Evolutionary conservation across 2,329 filamentous ascomycete genomes (phyloP).

Genomic region (Pseudocercospora crystallina): DNA sequence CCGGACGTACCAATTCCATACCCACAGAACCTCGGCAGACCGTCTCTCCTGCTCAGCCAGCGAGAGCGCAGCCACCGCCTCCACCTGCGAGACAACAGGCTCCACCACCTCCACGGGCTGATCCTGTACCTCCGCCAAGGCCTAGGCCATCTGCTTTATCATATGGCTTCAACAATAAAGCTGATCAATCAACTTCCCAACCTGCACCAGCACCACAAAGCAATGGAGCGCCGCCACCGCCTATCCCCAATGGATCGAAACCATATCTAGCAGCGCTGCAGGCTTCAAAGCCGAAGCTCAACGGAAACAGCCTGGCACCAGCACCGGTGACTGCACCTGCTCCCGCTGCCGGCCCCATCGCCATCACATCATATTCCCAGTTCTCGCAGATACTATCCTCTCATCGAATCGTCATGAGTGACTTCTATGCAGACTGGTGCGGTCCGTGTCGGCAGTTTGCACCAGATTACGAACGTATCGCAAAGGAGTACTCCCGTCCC

Average conservation of each 20-base stretch:
- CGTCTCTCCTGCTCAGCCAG: background rate
- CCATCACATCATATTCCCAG: constrained; percentile 17
- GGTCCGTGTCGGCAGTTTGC: constrained; percentile 22
- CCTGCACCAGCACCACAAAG: constrained; percentile 13
- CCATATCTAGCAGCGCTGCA: constrained; percentile 60
- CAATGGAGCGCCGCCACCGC: constrained; percentile 45
- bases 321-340: constrained; percentile 13
- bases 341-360: constrained; percentile 12
- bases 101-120: constrained; percentile 15
- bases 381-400: constrained; percentile 18
- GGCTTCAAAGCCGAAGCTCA: constrained; percentile 49
- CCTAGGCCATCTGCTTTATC: constrained; percentile 30
- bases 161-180: constrained; percentile 29
- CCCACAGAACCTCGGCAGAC: background rate
- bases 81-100: constrained; percentile 27
- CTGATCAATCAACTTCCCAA: constrained; percentile 4
- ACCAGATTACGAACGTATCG: constrained; percentile 20
- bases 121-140: constrained; percentile 23
- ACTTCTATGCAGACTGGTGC: constrained; percentile 24
- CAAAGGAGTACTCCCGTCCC: constrained; percentile 13
- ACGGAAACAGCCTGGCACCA: constrained; percentile 10
- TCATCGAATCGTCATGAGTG: constrained; percentile 16
- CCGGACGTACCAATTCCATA: background rate
- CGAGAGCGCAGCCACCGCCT: constrained; percentile 14
- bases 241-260: constrained; percentile 53